phyloP scores from a whole-genome alignment of 192 early-diverging fungal genomes.

The Geosiphon pyriformis region DNA sequence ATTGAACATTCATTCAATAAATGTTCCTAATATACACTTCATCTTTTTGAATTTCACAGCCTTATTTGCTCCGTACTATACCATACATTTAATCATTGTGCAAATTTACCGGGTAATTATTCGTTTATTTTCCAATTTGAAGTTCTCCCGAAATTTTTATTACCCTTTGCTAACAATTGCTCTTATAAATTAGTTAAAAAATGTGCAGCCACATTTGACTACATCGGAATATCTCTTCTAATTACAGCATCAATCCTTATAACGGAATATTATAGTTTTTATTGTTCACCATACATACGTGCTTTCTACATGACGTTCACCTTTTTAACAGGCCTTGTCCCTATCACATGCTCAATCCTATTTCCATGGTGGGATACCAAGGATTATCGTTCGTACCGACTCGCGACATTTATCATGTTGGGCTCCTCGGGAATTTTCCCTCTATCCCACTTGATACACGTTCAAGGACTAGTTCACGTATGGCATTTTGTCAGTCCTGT shows the following conservation, averaged over 20 bases:
- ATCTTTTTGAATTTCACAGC: too few species aligned
- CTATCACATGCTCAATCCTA: constrained; percentile 20
- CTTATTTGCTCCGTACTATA: constrained; percentile 56
- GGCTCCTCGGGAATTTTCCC: constrained; percentile 47
- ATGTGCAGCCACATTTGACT: constrained; percentile 54
- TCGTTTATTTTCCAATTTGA: background rate
- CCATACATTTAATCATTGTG: constrained; percentile 57
- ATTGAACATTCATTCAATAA: too few species aligned
- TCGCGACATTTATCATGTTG: constrained; percentile 50
- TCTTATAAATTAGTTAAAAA: constrained; percentile 27
- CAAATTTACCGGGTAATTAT: constrained; percentile 27
- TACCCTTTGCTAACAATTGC: background rate
- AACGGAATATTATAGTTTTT: constrained; percentile 56
- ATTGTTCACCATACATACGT: constrained; percentile 38
- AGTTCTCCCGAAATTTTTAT: too few species aligned
- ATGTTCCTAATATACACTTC: too few species aligned
- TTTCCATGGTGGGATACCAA: constrained; percentile 54
- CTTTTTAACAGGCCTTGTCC: constrained; percentile 38
- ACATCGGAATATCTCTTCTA: constrained; percentile 59
- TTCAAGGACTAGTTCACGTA: constrained; percentile 39
- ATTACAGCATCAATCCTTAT: constrained; percentile 56
- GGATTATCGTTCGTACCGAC: constrained; percentile 46
- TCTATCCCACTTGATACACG: constrained; percentile 40
- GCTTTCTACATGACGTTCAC: constrained; percentile 48
- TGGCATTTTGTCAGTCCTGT: constrained; percentile 46